Percentiles rank a stretch among this genome's conserved stretches.
These are phyloP conservation scores for Rasamsonia emersonii DNA, from an alignment of 2,329 filamentous ascomycete species.

Conservation along the genomic window DNA sequence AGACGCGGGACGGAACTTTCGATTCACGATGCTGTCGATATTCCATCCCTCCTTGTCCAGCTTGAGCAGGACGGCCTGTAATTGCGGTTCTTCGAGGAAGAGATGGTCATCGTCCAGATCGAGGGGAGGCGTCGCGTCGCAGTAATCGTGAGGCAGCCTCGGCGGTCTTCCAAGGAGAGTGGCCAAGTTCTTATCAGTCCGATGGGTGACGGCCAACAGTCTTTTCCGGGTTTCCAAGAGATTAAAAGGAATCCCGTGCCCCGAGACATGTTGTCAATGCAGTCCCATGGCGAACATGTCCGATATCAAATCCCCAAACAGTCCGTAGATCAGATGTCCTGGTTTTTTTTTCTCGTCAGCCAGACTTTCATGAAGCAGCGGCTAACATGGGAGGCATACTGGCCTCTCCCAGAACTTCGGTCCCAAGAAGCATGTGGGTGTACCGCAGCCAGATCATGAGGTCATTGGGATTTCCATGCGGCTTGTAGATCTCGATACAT, in stretches of 20 bases:
- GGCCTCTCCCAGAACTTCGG: constrained; percentile 9
- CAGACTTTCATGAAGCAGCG: not conserved
- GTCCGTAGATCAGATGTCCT: constrained; percentile 9
- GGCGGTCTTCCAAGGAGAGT: constrained; percentile 21
- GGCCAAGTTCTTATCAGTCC: constrained; percentile 18
- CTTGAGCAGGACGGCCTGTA: constrained; percentile 7
- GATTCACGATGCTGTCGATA: constrained; percentile 7
- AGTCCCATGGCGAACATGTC: constrained; percentile 9
- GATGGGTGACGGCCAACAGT: constrained; percentile 17
- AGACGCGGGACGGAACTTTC: constrained; percentile 13
- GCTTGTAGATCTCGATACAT: constrained; percentile 11
- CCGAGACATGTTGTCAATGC: constrained; percentile 4
- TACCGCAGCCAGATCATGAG: constrained; percentile 15
- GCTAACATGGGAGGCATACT: constrained; percentile 6
- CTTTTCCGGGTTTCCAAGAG: constrained; percentile 18
- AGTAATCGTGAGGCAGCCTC: constrained; percentile 18
- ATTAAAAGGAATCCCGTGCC: constrained; percentile 16
- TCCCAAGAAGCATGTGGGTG: constrained; percentile 10
- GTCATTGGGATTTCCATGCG: constrained; percentile 6
- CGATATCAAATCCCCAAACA: constrained; percentile 12
- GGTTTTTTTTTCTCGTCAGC: not conserved
- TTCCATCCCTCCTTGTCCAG: constrained; percentile 15
- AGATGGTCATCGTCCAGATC: constrained; percentile 20
- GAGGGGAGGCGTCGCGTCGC: constrained; percentile 16
- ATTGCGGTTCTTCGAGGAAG: constrained; percentile 7